Evolutionary conservation across 192 early-diverging fungal genomes (phyloP).

Genomic region (Coemansia sp.): DNA sequence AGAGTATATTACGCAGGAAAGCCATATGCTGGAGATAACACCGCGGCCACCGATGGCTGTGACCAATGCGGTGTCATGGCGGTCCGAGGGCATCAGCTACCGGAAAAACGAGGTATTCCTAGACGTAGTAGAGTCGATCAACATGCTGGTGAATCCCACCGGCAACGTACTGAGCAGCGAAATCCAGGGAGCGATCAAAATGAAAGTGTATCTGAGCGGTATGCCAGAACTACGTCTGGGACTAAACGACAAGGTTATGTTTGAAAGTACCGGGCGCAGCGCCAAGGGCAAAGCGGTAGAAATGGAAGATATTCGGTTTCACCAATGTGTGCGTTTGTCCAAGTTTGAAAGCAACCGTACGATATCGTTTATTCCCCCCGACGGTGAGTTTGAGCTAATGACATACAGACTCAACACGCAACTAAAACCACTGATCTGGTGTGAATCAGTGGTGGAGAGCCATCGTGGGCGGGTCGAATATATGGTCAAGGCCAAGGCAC

Average conservation of each 20-base stretch:
- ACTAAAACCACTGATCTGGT: slow-evolving; percentile 82
- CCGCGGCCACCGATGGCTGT: slow-evolving; percentile 86
- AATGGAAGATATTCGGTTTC: slow-evolving; percentile 90
- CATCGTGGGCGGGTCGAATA: slow-evolving; percentile 94
- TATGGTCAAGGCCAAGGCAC: slow-evolving; percentile 94
- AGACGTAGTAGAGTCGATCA: slow-evolving; percentile 75
- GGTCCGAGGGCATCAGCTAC: slow-evolving; percentile 69
- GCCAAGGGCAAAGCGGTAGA: slow-evolving; percentile 79
- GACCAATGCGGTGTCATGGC: slow-evolving; percentile 70
- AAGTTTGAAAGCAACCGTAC: slow-evolving; percentile 87
- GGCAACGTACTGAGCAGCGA: slow-evolving; percentile 65
- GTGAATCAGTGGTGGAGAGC: slow-evolving; percentile 79
- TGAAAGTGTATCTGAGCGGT: slow-evolving; percentile 83
- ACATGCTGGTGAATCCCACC: slow-evolving; percentile 67
- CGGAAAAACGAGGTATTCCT: slow-evolving; percentile 77
- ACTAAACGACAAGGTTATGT: slow-evolving; percentile 88
- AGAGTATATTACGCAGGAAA: slow-evolving; percentile 97
- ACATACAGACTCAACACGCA: slow-evolving; percentile 83
- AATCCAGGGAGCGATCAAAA: slow-evolving; percentile 79
- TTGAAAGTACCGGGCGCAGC: slow-evolving; percentile 82
- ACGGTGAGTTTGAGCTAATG: slow-evolving; percentile 93
- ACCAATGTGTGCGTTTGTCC: slow-evolving; percentile 86
- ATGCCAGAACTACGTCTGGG: slow-evolving; percentile 86
- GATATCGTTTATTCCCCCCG: slow-evolving; percentile 86
- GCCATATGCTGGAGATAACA: slow-evolving; percentile 89